Evolutionary conservation across 805 yeast genomes (phyloP).

Genomic region (Pichia insulana): DNA sequence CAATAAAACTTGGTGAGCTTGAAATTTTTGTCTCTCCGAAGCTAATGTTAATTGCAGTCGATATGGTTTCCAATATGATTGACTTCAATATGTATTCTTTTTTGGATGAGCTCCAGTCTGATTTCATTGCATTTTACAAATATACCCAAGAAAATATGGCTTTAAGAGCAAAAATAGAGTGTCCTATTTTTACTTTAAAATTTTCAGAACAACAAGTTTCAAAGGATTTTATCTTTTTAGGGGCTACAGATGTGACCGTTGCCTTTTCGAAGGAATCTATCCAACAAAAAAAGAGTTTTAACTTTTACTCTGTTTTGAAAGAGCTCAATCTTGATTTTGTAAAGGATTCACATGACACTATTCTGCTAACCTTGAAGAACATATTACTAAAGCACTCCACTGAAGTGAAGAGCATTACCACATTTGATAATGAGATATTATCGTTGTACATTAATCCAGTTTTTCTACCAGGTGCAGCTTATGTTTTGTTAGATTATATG

Average conservation of each 20-base stretch:
- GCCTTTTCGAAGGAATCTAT: constrained; percentile 22
- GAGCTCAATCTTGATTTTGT: constrained; percentile 12
- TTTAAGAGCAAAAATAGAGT: constrained; percentile 31
- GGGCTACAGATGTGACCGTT: constrained; percentile 30
- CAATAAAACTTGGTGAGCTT: constrained; percentile 46
- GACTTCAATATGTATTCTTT: constrained; percentile 36
- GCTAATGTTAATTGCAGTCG: constrained; percentile 12
- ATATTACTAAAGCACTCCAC: constrained; percentile 5
- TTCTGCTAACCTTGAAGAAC: constrained; percentile 3
- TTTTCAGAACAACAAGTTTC: constrained; percentile 11
- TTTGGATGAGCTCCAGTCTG: constrained; percentile 59
- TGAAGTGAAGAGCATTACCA: constrained; percentile 5
- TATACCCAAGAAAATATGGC: constrained; percentile 4
- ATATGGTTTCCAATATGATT: constrained; percentile 32
- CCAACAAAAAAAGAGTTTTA: constrained; percentile 2
- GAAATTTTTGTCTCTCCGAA: constrained; percentile 40
- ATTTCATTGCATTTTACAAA: constrained; percentile 26
- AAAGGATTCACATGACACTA: constrained; percentile 9
- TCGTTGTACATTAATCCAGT: constrained; percentile 16
- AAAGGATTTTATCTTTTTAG: constrained; percentile 24
- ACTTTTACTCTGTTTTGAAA: constrained; percentile 7
- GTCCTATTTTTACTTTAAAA: constrained; percentile 34
- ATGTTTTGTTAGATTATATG: constrained; percentile 7
- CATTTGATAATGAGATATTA: constrained; percentile 13
- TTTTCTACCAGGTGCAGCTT: constrained; percentile 16